Conservation (phyloP, 495 filamentous ascomycete species). For the Hypoxylon rickii region DNA sequence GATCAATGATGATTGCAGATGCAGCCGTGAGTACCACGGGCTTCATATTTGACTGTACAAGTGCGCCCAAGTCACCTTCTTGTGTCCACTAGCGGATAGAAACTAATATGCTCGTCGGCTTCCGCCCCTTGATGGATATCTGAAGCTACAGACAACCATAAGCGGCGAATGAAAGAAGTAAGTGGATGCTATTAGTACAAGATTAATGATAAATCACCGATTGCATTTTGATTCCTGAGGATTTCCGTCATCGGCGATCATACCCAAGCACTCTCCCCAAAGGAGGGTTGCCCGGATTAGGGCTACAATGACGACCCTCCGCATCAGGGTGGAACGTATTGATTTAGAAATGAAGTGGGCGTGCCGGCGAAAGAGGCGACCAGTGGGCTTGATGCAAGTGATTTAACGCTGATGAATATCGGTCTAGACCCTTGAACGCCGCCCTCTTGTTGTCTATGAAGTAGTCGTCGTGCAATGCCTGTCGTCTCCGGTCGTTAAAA, state of each 20-base stretch:
- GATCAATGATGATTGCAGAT: neutral
- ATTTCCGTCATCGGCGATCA: too few relatives aligned
- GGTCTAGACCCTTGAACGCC: slow-evolving; percentile 38
- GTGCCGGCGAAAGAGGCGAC: slow-evolving; percentile 17
- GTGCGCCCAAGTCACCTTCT: neutral
- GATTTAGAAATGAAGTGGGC: slow-evolving; percentile 19
- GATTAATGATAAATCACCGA: neutral
- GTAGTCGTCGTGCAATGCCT: slow-evolving; percentile 35
- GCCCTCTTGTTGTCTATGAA: slow-evolving; percentile 36
- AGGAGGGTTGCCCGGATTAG: too few relatives aligned
- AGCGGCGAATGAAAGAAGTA: neutral
- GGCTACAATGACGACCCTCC: too few relatives aligned
- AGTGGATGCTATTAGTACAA: neutral
- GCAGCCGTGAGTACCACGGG: neutral
- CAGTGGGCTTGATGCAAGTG: slow-evolving; percentile 5
- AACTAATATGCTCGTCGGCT: neutral
- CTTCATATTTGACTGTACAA: neutral
- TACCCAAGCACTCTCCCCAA: too few relatives aligned
- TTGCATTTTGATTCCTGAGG: neutral
- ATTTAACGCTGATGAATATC: slow-evolving; percentile 18
- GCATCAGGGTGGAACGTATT: slow-evolving; percentile 8
- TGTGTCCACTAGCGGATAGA: neutral
- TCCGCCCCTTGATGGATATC: neutral
- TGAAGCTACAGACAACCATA: too few relatives aligned
- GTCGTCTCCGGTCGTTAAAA: slow-evolving; percentile 36